A percentile compares a stretch with the other conserved stretches of the same genome.
phyloP scores from a whole-genome alignment of 2,329 filamentous ascomycete genomes.

The Allantophomopsis cytisporea region DNA sequence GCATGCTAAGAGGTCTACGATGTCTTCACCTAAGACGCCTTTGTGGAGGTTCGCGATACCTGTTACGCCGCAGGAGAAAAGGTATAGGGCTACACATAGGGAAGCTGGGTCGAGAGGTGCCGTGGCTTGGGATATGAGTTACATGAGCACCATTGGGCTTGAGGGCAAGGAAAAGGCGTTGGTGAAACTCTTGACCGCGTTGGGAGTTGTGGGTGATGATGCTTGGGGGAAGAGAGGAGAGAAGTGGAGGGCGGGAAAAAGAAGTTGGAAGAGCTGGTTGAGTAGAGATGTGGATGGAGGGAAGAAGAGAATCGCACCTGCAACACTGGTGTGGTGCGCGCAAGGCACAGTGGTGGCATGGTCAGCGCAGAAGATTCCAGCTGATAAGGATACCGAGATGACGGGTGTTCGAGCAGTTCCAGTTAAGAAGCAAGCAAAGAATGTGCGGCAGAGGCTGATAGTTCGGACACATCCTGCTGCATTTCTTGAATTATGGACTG shows the following conservation, averaged over 20 bases:
- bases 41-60: slow-evolving; percentile 88
- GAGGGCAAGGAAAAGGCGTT: slow-evolving; percentile 54
- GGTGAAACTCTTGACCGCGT: slow-evolving; percentile 46
- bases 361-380: slow-evolving; percentile 7
- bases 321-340: slow-evolving; percentile 64
- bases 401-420: slow-evolving; percentile 4
- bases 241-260: slow-evolving; percentile 57
- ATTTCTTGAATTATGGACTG: slow-evolving; percentile 52
- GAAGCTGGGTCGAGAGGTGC: slow-evolving; percentile 63
- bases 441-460: slow-evolving; percentile 33
- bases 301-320: slow-evolving; percentile 52
- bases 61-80: slow-evolving; percentile 76
- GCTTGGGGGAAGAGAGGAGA: slow-evolving; percentile 49
- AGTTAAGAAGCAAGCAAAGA: slow-evolving; percentile 24
- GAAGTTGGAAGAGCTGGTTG: slow-evolving; percentile 43
- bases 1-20: slow-evolving; percentile 82
- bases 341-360: slow-evolving; percentile 5
- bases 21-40: slow-evolving; percentile 66
- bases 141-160: slow-evolving; percentile 74
- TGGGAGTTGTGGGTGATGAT: slow-evolving; percentile 48
- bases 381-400: not conserved
- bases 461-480: slow-evolving; percentile 74
- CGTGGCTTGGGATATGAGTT: slow-evolving; percentile 87
- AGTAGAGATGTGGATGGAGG: slow-evolving; percentile 38
- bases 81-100: slow-evolving; percentile 77